Conservation (phyloP, 257 asterid species). For the Fraxinus excelsior region DNA sequence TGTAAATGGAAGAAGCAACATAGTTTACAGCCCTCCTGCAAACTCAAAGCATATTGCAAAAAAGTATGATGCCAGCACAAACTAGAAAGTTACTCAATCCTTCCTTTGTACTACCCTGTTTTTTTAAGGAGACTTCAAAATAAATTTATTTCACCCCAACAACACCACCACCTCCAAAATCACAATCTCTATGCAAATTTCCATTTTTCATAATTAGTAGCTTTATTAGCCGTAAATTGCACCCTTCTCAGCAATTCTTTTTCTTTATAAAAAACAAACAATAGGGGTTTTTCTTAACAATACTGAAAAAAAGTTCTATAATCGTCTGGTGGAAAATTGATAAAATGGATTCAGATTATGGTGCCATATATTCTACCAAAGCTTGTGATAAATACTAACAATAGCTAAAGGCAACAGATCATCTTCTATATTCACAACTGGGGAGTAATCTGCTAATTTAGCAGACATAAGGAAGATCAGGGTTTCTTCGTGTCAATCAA, state of each 20-base stretch:
- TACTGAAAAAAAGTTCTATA: too few relatives aligned
- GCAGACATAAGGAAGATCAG: background rate
- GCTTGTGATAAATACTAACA: background rate
- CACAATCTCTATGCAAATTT: background rate
- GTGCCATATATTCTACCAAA: background rate
- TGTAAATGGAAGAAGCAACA: constrained; percentile 42
- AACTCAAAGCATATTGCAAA: constrained; percentile 44
- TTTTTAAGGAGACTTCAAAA: constrained; percentile 33
- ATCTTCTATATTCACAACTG: background rate
- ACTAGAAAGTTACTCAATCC: constrained; percentile 44
- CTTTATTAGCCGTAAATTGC: background rate
- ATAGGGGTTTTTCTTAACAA: background rate
- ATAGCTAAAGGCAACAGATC: background rate
- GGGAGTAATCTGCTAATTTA: background rate
- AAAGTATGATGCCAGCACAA: constrained; percentile 44
- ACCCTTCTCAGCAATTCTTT: background rate
- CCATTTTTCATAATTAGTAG: background rate
- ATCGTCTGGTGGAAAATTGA: too few relatives aligned
- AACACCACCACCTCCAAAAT: constrained; percentile 23
- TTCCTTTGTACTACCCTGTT: constrained; percentile 36
- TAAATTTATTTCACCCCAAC: constrained; percentile 23
- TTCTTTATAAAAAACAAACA: background rate
- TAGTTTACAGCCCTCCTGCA: constrained; percentile 55
- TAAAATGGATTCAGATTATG: background rate
- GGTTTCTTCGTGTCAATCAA: background rate